Conservation (phyloP, 805 yeast species). For the Tetrapisispora namnaoensis region DNA sequence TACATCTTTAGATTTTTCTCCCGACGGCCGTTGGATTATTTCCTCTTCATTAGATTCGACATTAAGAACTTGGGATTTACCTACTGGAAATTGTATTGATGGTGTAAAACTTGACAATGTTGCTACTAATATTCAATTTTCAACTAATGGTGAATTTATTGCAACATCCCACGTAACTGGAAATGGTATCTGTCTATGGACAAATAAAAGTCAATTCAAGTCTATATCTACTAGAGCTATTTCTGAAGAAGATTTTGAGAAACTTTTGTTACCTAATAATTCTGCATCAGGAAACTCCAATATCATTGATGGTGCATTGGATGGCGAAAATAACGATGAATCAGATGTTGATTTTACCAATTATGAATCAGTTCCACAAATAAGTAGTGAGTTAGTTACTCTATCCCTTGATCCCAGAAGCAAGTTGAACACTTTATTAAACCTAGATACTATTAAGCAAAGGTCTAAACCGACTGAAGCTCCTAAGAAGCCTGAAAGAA, state of each 20-base stretch:
- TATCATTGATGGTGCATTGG: slow-evolving; percentile 69
- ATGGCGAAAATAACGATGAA: slow-evolving; percentile 25
- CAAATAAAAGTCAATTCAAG: slow-evolving; percentile 75
- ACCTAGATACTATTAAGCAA: slow-evolving; percentile 73
- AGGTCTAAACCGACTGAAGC: slow-evolving; percentile 88
- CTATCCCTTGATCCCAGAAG: slow-evolving; percentile 68
- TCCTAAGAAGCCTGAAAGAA: slow-evolving; percentile 71
- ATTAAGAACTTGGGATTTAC: slow-evolving; percentile 92
- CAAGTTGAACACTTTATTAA: slow-evolving; percentile 67
- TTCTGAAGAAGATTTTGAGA: slow-evolving; percentile 62
- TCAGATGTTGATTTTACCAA: slow-evolving; percentile 21
- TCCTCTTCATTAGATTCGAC: slow-evolving; percentile 78
- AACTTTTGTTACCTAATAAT: slow-evolving; percentile 57
- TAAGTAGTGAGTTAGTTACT: slow-evolving; percentile 54
- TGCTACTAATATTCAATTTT: slow-evolving; percentile 71
- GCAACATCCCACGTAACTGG: slow-evolving; percentile 91
- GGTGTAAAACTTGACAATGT: slow-evolving; percentile 71
- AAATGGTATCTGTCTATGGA: slow-evolving; percentile 87
- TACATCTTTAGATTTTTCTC: slow-evolving; percentile 80
- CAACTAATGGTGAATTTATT: slow-evolving; percentile 80
- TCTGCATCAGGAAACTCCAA: slow-evolving; percentile 70
- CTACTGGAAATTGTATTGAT: slow-evolving; percentile 94
- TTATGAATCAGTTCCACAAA: slow-evolving; percentile 51
- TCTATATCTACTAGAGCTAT: slow-evolving; percentile 67
- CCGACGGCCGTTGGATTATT: slow-evolving; percentile 92